Conservation (phyloP, 495 filamentous ascomycete species). For the Cryomyces minteri region DNA sequence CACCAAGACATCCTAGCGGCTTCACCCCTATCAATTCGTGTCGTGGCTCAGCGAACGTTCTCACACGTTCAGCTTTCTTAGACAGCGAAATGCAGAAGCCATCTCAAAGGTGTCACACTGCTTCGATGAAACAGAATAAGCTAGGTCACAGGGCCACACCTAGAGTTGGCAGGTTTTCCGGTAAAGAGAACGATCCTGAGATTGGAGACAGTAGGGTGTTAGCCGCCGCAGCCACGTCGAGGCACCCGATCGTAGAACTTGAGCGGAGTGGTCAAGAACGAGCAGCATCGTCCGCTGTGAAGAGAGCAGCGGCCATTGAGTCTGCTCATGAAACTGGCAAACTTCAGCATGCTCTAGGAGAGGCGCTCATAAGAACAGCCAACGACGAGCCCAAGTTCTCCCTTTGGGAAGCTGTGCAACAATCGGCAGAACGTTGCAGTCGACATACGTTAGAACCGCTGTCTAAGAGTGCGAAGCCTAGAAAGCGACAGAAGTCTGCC, state of each 20-base stretch:
- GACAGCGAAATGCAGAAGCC: background rate
- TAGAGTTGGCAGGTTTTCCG: background rate
- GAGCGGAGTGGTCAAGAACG: background rate
- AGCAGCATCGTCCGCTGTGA: background rate
- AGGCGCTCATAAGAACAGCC: background rate
- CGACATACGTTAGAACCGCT: too few relatives aligned
- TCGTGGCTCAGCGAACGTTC: background rate
- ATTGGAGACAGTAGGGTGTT: too few relatives aligned
- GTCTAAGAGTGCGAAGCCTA: too few relatives aligned
- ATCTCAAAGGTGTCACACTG: background rate
- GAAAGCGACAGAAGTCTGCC: too few relatives aligned
- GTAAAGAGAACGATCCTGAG: too few relatives aligned
- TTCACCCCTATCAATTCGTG: background rate
- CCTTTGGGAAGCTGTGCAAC: background rate
- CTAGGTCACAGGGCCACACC: background rate
- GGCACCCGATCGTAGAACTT: too few relatives aligned
- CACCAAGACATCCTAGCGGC: background rate
- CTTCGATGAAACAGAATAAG: background rate
- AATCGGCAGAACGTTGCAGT: background rate
- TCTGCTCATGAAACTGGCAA: background rate
- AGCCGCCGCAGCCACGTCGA: too few relatives aligned
- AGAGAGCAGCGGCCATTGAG: background rate
- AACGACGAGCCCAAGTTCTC: background rate
- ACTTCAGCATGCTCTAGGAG: background rate
- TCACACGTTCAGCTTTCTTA: background rate